These are phyloP conservation scores for Dendrobium officinale DNA, from an alignment of 106 monocot species.

Conservation along the genomic window DNA sequence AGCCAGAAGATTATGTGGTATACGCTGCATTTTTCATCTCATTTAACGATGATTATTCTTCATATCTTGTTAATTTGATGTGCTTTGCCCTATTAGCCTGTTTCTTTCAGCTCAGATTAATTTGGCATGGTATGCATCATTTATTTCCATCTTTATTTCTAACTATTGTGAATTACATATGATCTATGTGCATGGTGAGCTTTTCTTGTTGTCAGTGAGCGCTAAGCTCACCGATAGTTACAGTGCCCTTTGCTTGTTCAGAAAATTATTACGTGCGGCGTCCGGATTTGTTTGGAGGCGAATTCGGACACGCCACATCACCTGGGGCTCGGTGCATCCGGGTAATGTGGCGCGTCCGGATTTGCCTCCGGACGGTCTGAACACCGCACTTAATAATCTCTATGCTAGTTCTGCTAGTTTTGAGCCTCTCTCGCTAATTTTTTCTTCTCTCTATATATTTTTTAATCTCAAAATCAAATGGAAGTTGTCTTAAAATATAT, in stretches of 20 bases:
- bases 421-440: background rate
- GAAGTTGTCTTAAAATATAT: background rate
- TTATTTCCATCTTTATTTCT: background rate
- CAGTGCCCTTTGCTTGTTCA: too few relatives aligned
- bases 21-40: constrained; percentile 2
- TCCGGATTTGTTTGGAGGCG: too few relatives aligned
- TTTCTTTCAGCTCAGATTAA: background rate
- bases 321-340: too few relatives aligned
- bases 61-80: background rate
- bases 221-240: background rate
- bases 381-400: too few relatives aligned
- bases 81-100: background rate
- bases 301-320: too few relatives aligned
- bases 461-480: background rate
- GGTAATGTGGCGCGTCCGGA: too few relatives aligned
- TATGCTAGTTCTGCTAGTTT: background rate
- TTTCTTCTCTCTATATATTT: background rate
- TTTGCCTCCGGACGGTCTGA: too few relatives aligned
- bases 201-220: background rate
- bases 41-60: background rate
- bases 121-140: background rate
- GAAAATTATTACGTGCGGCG: too few relatives aligned
- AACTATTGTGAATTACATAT: background rate
- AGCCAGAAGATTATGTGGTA: constrained; percentile 82
- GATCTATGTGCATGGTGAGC: background rate